phyloP scores from a whole-genome alignment of 148 eudicot species.

The Tetragonia tetragonoides region DNA sequence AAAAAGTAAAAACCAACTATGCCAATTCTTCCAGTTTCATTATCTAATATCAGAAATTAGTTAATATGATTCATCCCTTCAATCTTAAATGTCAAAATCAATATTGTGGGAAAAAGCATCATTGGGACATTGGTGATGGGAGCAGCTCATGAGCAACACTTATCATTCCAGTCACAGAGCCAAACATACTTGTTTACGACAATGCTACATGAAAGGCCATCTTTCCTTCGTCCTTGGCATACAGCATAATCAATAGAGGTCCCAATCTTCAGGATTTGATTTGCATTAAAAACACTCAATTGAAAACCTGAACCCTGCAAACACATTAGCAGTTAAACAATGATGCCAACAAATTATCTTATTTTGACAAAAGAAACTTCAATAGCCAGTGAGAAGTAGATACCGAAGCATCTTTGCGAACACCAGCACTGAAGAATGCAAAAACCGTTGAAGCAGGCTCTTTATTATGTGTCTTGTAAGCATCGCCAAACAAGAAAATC shows the following conservation, averaged over 20 bases:
- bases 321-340: constrained; percentile 5
- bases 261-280: constrained; percentile 79
- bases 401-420: constrained; percentile 83
- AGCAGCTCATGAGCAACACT: background rate
- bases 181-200: constrained; percentile 67
- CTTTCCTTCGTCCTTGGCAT: constrained; percentile 81
- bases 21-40: no score
- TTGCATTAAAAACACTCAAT: constrained; percentile 62
- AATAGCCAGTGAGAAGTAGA: constrained; percentile 6
- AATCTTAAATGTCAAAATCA: background rate
- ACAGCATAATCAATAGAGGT: constrained; percentile 81
- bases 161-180: background rate
- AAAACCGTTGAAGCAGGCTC: constrained; percentile 61
- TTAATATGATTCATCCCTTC: background rate
- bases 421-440: constrained; percentile 64
- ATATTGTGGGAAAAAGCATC: background rate
- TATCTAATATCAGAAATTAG: background rate
- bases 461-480: constrained; percentile 56
- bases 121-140: background rate
- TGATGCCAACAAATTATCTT: background rate
- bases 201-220: constrained; percentile 61
- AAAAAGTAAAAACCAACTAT: no score
- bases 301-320: constrained; percentile 74
- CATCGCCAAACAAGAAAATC: constrained; percentile 91
- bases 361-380: constrained; percentile 7